Evolutionary conservation across 805 yeast species (phyloP).

Genomic region (Lipomyces mesembrius): DNA sequence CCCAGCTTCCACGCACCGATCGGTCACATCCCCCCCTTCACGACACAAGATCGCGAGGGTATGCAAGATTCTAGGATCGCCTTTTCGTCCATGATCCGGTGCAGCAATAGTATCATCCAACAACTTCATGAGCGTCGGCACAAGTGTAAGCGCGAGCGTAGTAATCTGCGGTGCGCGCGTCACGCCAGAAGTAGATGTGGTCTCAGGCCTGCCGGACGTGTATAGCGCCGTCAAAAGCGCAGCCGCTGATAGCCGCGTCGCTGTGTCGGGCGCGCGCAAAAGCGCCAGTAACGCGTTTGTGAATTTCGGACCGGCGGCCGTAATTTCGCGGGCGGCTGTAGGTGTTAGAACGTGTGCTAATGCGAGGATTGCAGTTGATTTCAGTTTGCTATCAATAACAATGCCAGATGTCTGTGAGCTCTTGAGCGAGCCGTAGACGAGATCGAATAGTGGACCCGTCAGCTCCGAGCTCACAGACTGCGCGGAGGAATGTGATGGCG

Average conservation of each 20-base stretch:
- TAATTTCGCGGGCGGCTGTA: slow-evolving; percentile 17
- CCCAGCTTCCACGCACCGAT: slow-evolving; percentile 45
- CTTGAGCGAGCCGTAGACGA: slow-evolving; percentile 9
- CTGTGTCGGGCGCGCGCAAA: slow-evolving; percentile 36
- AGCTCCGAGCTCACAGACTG: slow-evolving; percentile 4
- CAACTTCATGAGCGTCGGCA: slow-evolving; percentile 45
- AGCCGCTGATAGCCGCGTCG: slow-evolving; percentile 28
- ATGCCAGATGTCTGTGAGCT: background rate
- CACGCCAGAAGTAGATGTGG: slow-evolving; percentile 2
- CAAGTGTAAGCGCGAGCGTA: slow-evolving; percentile 36
- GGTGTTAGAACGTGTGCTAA: slow-evolving; percentile 24
- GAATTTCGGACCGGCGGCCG: slow-evolving; percentile 37
- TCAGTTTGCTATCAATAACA: slow-evolving; percentile 14
- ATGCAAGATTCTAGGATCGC: slow-evolving; percentile 29
- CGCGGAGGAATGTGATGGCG: slow-evolving; percentile 22
- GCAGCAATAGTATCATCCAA: slow-evolving; percentile 40
- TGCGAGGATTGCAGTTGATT: slow-evolving; percentile 25
- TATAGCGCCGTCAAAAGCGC: slow-evolving; percentile 23
- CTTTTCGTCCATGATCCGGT: slow-evolving; percentile 36
- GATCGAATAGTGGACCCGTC: slow-evolving; percentile 11
- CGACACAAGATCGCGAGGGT: slow-evolving; percentile 44
- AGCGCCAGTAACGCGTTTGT: slow-evolving; percentile 39
- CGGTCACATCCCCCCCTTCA: slow-evolving; percentile 43
- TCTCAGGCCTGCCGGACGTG: slow-evolving; percentile 15
- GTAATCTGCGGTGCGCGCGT: slow-evolving; percentile 27